These are phyloP conservation scores for Acacia pycnantha DNA, from an alignment of 331 rosid species.

Conservation along the genomic window DNA sequence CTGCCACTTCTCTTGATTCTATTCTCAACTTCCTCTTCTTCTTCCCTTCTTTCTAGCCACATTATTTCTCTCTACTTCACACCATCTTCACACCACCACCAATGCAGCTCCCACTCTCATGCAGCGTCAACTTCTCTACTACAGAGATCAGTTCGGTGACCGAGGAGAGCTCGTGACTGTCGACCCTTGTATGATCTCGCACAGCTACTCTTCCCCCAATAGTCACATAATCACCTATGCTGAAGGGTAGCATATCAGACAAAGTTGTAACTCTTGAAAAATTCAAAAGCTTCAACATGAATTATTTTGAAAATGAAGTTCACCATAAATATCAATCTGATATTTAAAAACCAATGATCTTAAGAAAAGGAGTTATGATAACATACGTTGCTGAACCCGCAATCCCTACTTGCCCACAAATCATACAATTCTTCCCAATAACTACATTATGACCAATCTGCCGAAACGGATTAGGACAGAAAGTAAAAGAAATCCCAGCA, in stretches of 20 bases:
- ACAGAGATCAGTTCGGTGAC: constrained; percentile 74
- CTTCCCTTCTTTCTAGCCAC: constrained; percentile 26
- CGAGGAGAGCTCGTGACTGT: constrained; percentile 68
- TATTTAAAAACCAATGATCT: not conserved
- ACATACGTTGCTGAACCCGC: constrained; percentile 87
- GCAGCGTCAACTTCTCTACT: constrained; percentile 78
- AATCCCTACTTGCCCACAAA: constrained; percentile 81
- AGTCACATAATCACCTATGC: constrained; percentile 84
- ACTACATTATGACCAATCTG: constrained; percentile 93
- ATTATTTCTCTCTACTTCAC: constrained; percentile 18
- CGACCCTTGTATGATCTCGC: constrained; percentile 74
- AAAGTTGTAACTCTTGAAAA: constrained; percentile 25
- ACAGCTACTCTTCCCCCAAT: constrained; percentile 92
- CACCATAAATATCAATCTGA: constrained; percentile 11
- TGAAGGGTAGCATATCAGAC: constrained; percentile 34
- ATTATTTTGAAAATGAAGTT: not conserved
- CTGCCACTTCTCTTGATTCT: too few species aligned
- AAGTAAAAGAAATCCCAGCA: constrained; percentile 5
- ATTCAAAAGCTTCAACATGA: not conserved
- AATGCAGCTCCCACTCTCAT: constrained; percentile 63
- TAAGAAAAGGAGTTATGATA: constrained; percentile 2
- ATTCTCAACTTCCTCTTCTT: too few species aligned
- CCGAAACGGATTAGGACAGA: constrained; percentile 38
- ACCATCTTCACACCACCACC: not conserved
- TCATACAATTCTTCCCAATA: constrained; percentile 48